Evolutionary conservation across 306 rosid species (phyloP).

Genomic region (Cicer chorassanicum): DNA sequence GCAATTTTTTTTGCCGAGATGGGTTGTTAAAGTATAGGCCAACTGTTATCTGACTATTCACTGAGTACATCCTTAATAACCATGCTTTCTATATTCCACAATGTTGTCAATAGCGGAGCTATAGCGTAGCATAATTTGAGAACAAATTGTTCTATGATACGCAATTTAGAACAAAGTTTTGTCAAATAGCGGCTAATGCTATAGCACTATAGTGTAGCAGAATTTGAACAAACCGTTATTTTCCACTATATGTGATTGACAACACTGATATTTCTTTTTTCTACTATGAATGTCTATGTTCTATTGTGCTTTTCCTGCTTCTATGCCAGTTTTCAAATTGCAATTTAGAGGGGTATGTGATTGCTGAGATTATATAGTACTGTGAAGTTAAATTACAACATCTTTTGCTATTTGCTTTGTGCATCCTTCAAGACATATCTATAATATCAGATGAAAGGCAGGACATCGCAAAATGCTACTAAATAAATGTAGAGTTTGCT

Average conservation of each 20-base stretch:
- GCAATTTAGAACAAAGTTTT: too few relatives aligned
- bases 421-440: slow-evolving; percentile 16
- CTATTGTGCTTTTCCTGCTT: not conserved
- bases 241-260: too few relatives aligned
- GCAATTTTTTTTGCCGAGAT: slow-evolving; percentile 32
- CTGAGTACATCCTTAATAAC: slow-evolving; percentile 13
- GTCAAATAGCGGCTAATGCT: too few relatives aligned
- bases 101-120: too few relatives aligned
- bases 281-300: not conserved
- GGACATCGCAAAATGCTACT: slow-evolving; percentile 19
- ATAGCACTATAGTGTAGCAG: too few relatives aligned
- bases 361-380: slow-evolving; percentile 1
- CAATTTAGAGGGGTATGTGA: slow-evolving; percentile 24
- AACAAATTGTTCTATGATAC: too few relatives aligned
- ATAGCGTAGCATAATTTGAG: too few relatives aligned
- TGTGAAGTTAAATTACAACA: slow-evolving; percentile 6
- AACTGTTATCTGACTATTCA: slow-evolving; percentile 22
- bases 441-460: slow-evolving; percentile 2
- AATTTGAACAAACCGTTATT: too few relatives aligned
- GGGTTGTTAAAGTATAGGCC: slow-evolving; percentile 21
- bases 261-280: not conserved
- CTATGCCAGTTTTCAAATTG: slow-evolving; percentile 28
- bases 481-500: slow-evolving; percentile 14
- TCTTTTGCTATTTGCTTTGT: not conserved
- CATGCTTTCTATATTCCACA: slow-evolving; percentile 14